A percentile compares a stretch with the other conserved stretches of the same genome.
Conservation (phyloP, 2,329 filamentous ascomycete species). For the Nothopassalora personata region DNA sequence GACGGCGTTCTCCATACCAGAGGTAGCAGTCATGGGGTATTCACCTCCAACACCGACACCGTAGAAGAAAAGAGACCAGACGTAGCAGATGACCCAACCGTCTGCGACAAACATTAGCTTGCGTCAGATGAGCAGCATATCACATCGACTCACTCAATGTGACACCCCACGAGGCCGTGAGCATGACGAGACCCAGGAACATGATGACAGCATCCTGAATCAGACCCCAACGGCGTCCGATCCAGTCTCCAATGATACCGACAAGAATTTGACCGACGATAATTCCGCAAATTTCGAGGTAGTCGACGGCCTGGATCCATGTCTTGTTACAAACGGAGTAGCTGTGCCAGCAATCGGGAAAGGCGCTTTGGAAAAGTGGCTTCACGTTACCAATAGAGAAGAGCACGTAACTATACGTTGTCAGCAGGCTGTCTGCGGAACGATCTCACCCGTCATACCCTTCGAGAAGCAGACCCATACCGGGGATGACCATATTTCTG, state of each 20-base stretch:
- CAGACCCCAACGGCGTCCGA: slow-evolving; percentile 89
- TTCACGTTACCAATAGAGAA: slow-evolving; percentile 95
- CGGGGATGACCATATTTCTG: slow-evolving; percentile 83
- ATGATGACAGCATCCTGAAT: slow-evolving; percentile 95
- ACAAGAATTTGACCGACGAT: slow-evolving; percentile 89
- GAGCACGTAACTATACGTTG: slow-evolving; percentile 65
- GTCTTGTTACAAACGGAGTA: slow-evolving; percentile 63
- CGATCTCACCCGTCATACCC: slow-evolving; percentile 46
- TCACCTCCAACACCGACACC: slow-evolving; percentile 71
- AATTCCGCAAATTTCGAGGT: slow-evolving; percentile 90
- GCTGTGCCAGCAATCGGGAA: slow-evolving; percentile 67
- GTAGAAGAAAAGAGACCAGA: slow-evolving; percentile 91
- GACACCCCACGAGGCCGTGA: slow-evolving; percentile 84
- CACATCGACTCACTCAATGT: slow-evolving; percentile 46
- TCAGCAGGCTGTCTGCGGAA: slow-evolving; percentile 2
- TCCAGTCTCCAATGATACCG: slow-evolving; percentile 71
- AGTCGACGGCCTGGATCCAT: slow-evolving; percentile 80
- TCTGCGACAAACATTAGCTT: slow-evolving; percentile 41
- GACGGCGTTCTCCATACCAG: slow-evolving; percentile 74
- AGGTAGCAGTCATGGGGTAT: slow-evolving; percentile 95
- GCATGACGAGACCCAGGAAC: slow-evolving; percentile 86
- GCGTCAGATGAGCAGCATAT: neutral
- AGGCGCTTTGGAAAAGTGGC: slow-evolving; percentile 71
- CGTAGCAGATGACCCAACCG: slow-evolving; percentile 96
- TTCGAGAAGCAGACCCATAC: slow-evolving; percentile 86